Percentiles rank a stretch among this genome's conserved stretches.
Evolutionary conservation across 148 eudicot genomes (phyloP).

Genomic region (Cornus controversa): DNA sequence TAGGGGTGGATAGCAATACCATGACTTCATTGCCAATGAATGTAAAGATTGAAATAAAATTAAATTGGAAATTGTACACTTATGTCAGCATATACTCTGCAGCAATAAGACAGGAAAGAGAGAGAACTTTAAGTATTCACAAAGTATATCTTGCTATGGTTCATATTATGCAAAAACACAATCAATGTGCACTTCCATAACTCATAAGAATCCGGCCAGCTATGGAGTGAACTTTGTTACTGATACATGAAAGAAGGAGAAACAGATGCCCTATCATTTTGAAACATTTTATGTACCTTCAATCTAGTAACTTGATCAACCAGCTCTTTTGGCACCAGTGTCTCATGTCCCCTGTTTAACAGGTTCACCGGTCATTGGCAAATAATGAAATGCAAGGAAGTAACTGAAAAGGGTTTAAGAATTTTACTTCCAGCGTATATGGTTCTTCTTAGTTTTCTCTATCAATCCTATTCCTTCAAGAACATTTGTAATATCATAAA

Average conservation of each 20-base stretch:
- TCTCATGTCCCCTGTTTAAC: constrained; percentile 29
- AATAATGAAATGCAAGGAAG: not conserved
- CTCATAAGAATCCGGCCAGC: too few relatives aligned
- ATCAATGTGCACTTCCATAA: not conserved
- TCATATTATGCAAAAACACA: not conserved
- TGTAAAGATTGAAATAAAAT: not conserved
- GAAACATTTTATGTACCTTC: constrained; percentile 32
- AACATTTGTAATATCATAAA: constrained; percentile 55
- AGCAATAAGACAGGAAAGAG: not conserved
- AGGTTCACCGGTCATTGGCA: constrained; percentile 1
- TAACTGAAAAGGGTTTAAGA: not conserved
- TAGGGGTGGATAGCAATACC: too few relatives aligned
- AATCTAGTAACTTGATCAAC: constrained; percentile 14
- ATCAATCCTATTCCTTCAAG: constrained; percentile 52
- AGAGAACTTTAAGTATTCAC: not conserved
- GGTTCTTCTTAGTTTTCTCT: constrained; percentile 42
- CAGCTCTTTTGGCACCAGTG: constrained; percentile 15
- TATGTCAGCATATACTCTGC: not conserved
- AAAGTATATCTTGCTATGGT: not conserved
- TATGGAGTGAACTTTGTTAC: not conserved
- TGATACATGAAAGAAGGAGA: not conserved
- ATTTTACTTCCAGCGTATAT: constrained; percentile 46
- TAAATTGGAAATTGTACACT: not conserved
- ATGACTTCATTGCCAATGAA: not conserved
- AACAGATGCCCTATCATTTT: not conserved